phyloP scores from a whole-genome alignment of 2,329 filamentous ascomycete species.

The Monosporascus sp. region DNA sequence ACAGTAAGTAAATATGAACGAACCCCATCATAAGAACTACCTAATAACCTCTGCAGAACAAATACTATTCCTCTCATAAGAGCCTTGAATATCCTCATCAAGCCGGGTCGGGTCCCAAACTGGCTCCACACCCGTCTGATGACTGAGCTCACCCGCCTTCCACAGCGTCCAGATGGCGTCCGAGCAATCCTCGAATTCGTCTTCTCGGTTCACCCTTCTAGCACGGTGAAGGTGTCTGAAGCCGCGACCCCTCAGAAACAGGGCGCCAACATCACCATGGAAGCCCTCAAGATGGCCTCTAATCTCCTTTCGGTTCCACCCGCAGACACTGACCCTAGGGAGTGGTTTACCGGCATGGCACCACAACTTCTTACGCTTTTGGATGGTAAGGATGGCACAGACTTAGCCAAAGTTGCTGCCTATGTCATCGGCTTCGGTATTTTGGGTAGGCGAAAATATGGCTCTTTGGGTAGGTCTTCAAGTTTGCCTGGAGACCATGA shows the following conservation, averaged over 20 bases:
- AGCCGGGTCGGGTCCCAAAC: slow-evolving; percentile 50
- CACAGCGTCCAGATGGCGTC: slow-evolving; percentile 58
- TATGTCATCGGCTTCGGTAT: slow-evolving; percentile 64
- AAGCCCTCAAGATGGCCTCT: slow-evolving; percentile 60
- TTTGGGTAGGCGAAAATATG: slow-evolving; percentile 56
- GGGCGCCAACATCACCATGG: slow-evolving; percentile 61
- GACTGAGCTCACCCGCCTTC: slow-evolving; percentile 52
- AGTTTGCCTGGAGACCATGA: neutral
- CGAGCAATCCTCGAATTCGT: slow-evolving; percentile 66
- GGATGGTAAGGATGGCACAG: slow-evolving; percentile 53
- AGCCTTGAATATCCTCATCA: slow-evolving; percentile 57
- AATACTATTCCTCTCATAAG: slow-evolving; percentile 49
- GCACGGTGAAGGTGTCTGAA: slow-evolving; percentile 33
- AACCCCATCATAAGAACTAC: slow-evolving; percentile 10
- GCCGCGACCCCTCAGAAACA: slow-evolving; percentile 43
- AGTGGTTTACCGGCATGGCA: slow-evolving; percentile 56
- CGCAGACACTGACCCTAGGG: slow-evolving; percentile 42
- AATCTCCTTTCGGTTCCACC: slow-evolving; percentile 58
- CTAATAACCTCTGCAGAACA: slow-evolving; percentile 31
- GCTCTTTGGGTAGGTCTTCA: slow-evolving; percentile 51
- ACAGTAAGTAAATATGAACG: slow-evolving; percentile 31
- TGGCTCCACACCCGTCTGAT: slow-evolving; percentile 57
- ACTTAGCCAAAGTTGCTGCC: slow-evolving; percentile 52
- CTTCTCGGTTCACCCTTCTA: slow-evolving; percentile 60
- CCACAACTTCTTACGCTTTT: slow-evolving; percentile 57